Percentiles rank a stretch among this genome's conserved stretches.
These are phyloP conservation scores for Stachybotrys elegans DNA, from an alignment of 2,329 filamentous ascomycete genomes.

Conservation along the genomic window DNA sequence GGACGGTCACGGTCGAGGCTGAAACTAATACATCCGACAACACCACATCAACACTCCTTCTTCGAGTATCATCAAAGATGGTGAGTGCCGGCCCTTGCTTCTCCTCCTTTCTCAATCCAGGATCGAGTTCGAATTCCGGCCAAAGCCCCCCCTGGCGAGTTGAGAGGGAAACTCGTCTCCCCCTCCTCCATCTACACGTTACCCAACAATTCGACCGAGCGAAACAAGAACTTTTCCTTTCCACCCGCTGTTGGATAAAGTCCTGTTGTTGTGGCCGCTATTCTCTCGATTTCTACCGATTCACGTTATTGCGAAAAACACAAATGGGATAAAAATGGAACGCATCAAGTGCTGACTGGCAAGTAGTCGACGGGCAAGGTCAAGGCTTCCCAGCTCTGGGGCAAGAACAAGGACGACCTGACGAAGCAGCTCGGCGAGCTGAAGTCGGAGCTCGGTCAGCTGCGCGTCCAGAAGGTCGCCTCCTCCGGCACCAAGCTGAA, in stretches of 20 bases:
- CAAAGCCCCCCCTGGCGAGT: too few relatives aligned
- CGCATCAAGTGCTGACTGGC: conserved; percentile 21
- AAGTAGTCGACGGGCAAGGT: conserved; percentile 58
- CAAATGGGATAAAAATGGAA: too few relatives aligned
- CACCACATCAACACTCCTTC: conserved; percentile 36
- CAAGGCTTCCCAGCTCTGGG: conserved; percentile 95
- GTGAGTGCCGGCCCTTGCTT: conserved; percentile 32
- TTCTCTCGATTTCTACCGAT: too few relatives aligned
- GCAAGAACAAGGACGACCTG: conserved; percentile 99
- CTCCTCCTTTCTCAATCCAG: conserved; percentile 9
- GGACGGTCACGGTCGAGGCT: conserved; percentile 30
- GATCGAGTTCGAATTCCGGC: too few relatives aligned
- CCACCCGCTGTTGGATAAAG: too few relatives aligned
- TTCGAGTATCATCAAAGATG: conserved; percentile 42
- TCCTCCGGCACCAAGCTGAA: conserved; percentile 93
- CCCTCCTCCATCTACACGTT: too few relatives aligned
- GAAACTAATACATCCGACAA: conserved; percentile 30
- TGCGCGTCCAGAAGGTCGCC: conserved; percentile 97
- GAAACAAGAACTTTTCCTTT: background rate
- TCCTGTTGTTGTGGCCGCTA: too few relatives aligned
- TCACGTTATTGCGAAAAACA: too few relatives aligned
- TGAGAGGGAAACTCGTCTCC: too few relatives aligned
- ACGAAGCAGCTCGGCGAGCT: conserved; percentile 91
- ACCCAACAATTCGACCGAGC: conserved; percentile 9
- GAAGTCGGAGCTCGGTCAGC: conserved; percentile 92